These are phyloP conservation scores for Spathaspora passalidarum DNA, from an alignment of 805 yeast genomes.

Conservation along the genomic window DNA sequence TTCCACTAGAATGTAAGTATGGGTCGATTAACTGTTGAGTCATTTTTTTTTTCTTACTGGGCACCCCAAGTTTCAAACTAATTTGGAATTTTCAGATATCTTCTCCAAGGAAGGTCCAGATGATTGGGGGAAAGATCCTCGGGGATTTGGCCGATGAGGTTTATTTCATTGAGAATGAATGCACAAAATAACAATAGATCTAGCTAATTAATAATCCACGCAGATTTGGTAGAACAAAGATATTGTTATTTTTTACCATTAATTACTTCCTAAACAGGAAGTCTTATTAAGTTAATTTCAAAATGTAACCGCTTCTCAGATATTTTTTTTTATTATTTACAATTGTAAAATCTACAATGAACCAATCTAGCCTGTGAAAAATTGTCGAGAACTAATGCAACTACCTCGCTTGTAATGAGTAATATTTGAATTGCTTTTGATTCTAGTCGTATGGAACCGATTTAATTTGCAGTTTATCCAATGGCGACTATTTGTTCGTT, in stretches of 20 bases:
- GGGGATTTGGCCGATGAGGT: too few relatives aligned
- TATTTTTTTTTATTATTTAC: not conserved
- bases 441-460: not conserved
- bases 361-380: not conserved
- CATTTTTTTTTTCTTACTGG: too few relatives aligned
- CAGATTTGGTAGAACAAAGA: not conserved
- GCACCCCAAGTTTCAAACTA: too few relatives aligned
- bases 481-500: not conserved
- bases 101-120: too few relatives aligned
- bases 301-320: not conserved
- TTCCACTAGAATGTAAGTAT: too few relatives aligned
- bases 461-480: not conserved
- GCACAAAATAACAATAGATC: too few relatives aligned
- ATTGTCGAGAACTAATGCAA: not conserved
- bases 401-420: not conserved
- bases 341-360: not conserved
- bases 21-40: too few relatives aligned
- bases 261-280: not conserved
- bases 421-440: not conserved
- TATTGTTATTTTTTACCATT: not conserved
- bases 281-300: not conserved
- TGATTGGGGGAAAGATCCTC: too few relatives aligned
- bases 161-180: too few relatives aligned
- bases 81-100: too few relatives aligned
- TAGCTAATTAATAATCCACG: too few relatives aligned